Evolutionary conservation across 768 basidiomycete genomes (phyloP).

Genomic region (Suillus ampliporus): DNA sequence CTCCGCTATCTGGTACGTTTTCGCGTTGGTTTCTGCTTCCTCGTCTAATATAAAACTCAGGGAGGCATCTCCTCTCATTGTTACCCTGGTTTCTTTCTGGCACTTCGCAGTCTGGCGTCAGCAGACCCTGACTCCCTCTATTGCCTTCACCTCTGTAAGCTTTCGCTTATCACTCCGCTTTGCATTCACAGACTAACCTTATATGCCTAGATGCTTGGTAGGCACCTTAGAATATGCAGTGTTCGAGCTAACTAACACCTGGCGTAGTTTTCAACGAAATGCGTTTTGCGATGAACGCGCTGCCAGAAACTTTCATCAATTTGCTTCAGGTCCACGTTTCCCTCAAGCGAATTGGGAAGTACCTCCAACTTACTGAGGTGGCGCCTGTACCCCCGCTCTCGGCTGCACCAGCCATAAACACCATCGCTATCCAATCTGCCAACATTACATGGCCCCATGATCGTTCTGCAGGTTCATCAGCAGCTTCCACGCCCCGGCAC

Average conservation of each 20-base stretch:
- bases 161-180: constrained; percentile 5
- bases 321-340: constrained; percentile 88
- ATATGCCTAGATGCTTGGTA: constrained; percentile 47
- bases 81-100: constrained; percentile 68
- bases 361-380: constrained; percentile 79
- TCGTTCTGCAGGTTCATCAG: constrained; percentile 59
- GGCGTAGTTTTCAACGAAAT: constrained; percentile 80
- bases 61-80: constrained; percentile 58
- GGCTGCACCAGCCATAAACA: constrained; percentile 50
- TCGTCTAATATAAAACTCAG: constrained; percentile 23
- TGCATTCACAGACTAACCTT: neutral
- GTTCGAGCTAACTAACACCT: constrained; percentile 1
- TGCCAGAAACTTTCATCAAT: constrained; percentile 92
- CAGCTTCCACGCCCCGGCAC: constrained; percentile 71
- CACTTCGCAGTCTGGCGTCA: constrained; percentile 76
- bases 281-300: constrained; percentile 84
- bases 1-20: constrained; percentile 1
- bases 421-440: constrained; percentile 79
- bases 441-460: constrained; percentile 93
- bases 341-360: constrained; percentile 89
- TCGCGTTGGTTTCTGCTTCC: neutral
- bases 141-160: constrained; percentile 77
- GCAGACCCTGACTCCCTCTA: constrained; percentile 76
- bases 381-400: constrained; percentile 60
- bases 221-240: constrained; percentile 11